Percentiles rank a stretch among this genome's conserved stretches.
Conservation (phyloP, 441 rosid genomes). For the Populus hybrid region DNA sequence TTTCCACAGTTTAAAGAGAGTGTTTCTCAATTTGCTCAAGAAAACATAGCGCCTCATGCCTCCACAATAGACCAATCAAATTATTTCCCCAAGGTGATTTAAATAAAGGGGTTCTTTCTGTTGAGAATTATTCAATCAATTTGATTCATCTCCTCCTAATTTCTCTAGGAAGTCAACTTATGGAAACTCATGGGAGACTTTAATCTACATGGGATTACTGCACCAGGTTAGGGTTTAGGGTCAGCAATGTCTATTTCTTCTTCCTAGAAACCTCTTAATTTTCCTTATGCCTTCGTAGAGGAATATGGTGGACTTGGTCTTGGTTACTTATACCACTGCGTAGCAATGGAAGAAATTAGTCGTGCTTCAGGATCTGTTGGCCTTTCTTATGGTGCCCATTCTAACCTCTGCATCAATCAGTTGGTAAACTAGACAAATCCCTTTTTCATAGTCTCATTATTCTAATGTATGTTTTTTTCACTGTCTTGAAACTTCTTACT, state of each 20-base stretch:
- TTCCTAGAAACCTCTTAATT: not conserved
- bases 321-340: slow-evolving; percentile 91
- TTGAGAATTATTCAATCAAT: not conserved
- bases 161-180: slow-evolving; percentile 65
- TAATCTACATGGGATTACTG: slow-evolving; percentile 90
- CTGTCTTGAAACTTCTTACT: not conserved
- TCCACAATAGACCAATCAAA: slow-evolving; percentile 66
- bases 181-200: slow-evolving; percentile 98
- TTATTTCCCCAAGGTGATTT: slow-evolving; percentile 72
- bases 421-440: slow-evolving; percentile 46
- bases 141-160: not conserved
- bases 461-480: not conserved
- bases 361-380: slow-evolving; percentile 93
- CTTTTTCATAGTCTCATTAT: not conserved
- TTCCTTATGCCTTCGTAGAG: slow-evolving; percentile 34
- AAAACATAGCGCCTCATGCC: slow-evolving; percentile 75
- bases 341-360: slow-evolving; percentile 91
- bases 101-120: not conserved
- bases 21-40: slow-evolving; percentile 74
- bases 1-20: slow-evolving; percentile 79
- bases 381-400: slow-evolving; percentile 94
- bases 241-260: not conserved
- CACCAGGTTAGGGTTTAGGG: slow-evolving; percentile 51
- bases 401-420: slow-evolving; percentile 93
- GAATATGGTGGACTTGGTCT: slow-evolving; percentile 97